Conservation (phyloP, 2,329 filamentous ascomycete species). For the Clonostachys byssicola region DNA sequence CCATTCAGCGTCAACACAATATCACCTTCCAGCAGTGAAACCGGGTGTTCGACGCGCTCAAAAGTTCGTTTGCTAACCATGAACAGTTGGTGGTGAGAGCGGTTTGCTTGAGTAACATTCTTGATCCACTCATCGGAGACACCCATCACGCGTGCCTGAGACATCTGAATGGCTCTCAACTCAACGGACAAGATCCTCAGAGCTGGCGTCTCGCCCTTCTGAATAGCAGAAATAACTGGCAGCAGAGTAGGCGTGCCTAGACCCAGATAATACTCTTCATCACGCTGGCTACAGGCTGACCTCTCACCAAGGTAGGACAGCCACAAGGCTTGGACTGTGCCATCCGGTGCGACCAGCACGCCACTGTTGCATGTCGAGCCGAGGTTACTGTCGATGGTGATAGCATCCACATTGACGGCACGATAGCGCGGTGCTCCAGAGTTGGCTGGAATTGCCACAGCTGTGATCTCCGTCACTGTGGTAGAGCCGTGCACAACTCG, state of each 20-base stretch:
- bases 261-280: constrained; percentile 95
- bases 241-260: constrained; percentile 84
- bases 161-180: constrained; percentile 93
- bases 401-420: constrained; percentile 92
- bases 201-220: constrained; percentile 72
- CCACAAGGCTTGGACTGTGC: constrained; percentile 93
- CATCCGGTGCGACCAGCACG: constrained; percentile 84
- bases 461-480: constrained; percentile 93
- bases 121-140: constrained; percentile 95
- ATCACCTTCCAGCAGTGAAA: constrained; percentile 79
- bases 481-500: constrained; percentile 92
- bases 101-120: constrained; percentile 83
- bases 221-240: constrained; percentile 84
- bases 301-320: constrained; percentile 94
- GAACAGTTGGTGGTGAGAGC: constrained; percentile 91
- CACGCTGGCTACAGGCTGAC: constrained; percentile 71
- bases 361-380: constrained; percentile 91
- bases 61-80: constrained; percentile 92
- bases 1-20: constrained; percentile 88
- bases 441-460: constrained; percentile 93
- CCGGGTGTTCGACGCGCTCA: constrained; percentile 44
- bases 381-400: constrained; percentile 91
- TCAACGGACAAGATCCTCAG: constrained; percentile 91
- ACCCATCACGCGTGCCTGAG: constrained; percentile 94
- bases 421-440: constrained; percentile 87